phyloP scores from a whole-genome alignment of 345 rosid genomes.

The Eucalyptus paniculata region DNA sequence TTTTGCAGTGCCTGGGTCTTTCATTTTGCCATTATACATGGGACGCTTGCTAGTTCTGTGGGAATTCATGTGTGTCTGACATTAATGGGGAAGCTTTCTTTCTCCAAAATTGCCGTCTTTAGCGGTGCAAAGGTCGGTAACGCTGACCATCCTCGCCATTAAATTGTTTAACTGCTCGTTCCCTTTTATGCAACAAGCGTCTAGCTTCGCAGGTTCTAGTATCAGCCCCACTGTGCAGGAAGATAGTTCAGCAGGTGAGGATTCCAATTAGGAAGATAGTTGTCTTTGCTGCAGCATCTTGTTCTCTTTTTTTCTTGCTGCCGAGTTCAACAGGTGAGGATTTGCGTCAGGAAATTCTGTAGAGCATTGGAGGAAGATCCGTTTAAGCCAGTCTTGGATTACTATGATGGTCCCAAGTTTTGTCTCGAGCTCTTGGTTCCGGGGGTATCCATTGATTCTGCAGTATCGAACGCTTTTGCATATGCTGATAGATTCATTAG shows the following conservation, averaged over 20 bases:
- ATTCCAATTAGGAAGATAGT: slow-evolving; percentile 22
- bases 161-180: neutral
- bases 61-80: neutral
- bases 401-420: slow-evolving; percentile 84
- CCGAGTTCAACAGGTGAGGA: neutral
- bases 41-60: neutral
- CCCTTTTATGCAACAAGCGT: slow-evolving; percentile 31
- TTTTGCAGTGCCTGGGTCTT: neutral
- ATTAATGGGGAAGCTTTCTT: neutral
- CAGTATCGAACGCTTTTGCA: neutral
- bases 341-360: slow-evolving; percentile 43
- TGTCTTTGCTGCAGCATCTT: neutral
- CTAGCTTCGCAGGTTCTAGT: slow-evolving; percentile 86
- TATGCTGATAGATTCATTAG: neutral
- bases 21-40: neutral
- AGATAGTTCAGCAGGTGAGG: slow-evolving; percentile 57
- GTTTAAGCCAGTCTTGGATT: slow-evolving; percentile 88
- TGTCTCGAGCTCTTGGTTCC: slow-evolving; percentile 91
- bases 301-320: neutral
- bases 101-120: neutral
- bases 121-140: neutral
- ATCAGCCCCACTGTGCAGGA: slow-evolving; percentile 97
- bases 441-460: slow-evolving; percentile 35
- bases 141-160: neutral
- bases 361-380: slow-evolving; percentile 93